Conservation (phyloP, 164 flowering plant species). For the Tetrastigma voinierianum region DNA sequence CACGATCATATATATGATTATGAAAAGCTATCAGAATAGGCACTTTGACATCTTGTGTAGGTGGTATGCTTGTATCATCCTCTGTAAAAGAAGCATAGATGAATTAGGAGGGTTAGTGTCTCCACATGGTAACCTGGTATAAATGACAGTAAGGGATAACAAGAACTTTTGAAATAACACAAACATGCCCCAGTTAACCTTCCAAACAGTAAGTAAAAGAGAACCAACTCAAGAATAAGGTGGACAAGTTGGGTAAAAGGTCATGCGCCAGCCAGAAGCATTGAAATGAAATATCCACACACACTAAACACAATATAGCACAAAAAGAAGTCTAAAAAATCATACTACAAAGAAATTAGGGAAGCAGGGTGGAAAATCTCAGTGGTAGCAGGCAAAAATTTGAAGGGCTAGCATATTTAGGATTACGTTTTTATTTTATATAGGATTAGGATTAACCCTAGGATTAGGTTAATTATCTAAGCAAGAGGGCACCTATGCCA, state of each 20-base stretch:
- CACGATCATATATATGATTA: slow-evolving; percentile 65
- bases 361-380: no score
- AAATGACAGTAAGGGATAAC: not conserved
- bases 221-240: no score
- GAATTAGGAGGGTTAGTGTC: not conserved
- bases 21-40: slow-evolving; percentile 84
- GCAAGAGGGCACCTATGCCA: not conserved
- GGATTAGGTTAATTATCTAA: not conserved
- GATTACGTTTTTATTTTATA: no score
- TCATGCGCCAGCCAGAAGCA: no score
- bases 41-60: slow-evolving; percentile 70
- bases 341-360: not conserved
- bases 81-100: slow-evolving; percentile 42
- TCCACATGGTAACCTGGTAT: not conserved
- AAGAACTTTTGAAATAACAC: not conserved
- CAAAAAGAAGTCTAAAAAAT: not conserved
- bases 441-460: no score
- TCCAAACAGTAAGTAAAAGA: no score
- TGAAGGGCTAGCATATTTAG: not conserved
- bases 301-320: not conserved
- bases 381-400: not conserved
- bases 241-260: no score
- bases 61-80: slow-evolving; percentile 91
- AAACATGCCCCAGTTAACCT: not conserved
- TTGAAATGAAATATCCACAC: no score